Evolutionary conservation across 768 basidiomycete species (phyloP), one percentile per base, ranked within the genome.

Genomic region (Nevesoporus exiguus): DNA sequence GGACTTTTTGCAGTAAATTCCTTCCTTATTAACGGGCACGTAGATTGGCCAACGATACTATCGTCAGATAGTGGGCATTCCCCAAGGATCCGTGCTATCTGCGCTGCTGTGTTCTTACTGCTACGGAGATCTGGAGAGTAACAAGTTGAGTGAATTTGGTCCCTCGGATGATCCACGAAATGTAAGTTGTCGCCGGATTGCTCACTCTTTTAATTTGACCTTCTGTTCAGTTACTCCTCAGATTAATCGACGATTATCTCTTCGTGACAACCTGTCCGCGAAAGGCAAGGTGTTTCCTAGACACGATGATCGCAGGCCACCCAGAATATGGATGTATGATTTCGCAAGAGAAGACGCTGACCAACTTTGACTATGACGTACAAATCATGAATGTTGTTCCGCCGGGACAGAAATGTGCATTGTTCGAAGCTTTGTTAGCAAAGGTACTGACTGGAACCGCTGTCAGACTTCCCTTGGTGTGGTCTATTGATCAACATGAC

Each of bases 81-180:
- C 97, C 1, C 97, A 99, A 70, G 97, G 97, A 21, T 98, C 95
- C 3, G 84, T 94, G n/a, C 73, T 98, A n/a, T 97, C 94, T 7
- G 81, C 89, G 0, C 66, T 98, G n/a, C 73, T 99, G 1, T 99
- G 97, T 67, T 88, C 90, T 1, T 90, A 95, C 71, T 97, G 92
- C 68, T 99, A 98, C 60, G 95, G 93, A 7, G 87, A 96, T 64
- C 76, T 99, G 55, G 97, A 98, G 70, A 79, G 73, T 29, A 73
- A 64, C 7, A 77, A 81, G 40, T 33, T 69, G 39, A 22, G 50
- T n/a, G 55, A 45, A 52, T 73, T 76, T 27, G 68, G 72, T 36
- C 84, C 88, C 57, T 80, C 78, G 2, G 65, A 79, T 4, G 81
- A 86, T 47, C 70, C 75, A 0, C 69, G 80, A 36, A 86, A 84